phyloP scores from a whole-genome alignment of 208 protist genomes.

The Wallacemonas sp. region DNA sequence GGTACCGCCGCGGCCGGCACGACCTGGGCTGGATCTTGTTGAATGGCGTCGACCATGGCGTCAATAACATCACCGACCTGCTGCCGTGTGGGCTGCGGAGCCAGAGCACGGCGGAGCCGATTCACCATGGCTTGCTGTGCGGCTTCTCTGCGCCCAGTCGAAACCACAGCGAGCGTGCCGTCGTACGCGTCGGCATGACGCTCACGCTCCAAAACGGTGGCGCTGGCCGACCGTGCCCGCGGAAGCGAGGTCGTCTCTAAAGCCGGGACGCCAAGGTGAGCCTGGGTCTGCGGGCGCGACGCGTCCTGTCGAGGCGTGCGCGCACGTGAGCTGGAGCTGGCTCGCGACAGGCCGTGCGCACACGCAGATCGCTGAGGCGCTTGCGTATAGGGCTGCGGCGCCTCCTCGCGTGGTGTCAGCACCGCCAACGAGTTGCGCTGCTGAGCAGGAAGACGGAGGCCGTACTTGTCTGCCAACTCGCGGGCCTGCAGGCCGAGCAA shows the following conservation, averaged over 20 bases:
- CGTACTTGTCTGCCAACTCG: not conserved
- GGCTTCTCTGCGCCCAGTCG: not conserved
- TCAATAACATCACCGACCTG: constrained; percentile 67
- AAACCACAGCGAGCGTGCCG: not conserved
- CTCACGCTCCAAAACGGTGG: not conserved
- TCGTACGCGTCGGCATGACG: not conserved
- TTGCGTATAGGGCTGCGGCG: not conserved
- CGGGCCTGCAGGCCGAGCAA: not conserved
- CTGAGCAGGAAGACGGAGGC: not conserved
- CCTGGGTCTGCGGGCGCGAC: too few species aligned
- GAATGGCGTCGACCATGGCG: constrained; percentile 58
- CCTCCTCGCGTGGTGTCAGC: not conserved
- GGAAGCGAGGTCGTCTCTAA: not conserved
- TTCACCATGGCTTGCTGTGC: constrained; percentile 28
- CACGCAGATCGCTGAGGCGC: too few species aligned
- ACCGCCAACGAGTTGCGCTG: not conserved
- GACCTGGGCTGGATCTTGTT: constrained; percentile 18
- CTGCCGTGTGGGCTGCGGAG: constrained; percentile 47
- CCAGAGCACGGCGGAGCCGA: constrained; percentile 64
- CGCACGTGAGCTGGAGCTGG: too few species aligned
- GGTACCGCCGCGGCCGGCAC: not conserved
- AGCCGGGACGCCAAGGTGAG: too few species aligned
- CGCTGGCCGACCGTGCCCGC: constrained; percentile 1
- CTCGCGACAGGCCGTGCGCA: too few species aligned
- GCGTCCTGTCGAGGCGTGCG: too few species aligned